Evolutionary conservation across 2,329 filamentous ascomycete species (phyloP).

Genomic region (Pestalotiopsis sp.): DNA sequence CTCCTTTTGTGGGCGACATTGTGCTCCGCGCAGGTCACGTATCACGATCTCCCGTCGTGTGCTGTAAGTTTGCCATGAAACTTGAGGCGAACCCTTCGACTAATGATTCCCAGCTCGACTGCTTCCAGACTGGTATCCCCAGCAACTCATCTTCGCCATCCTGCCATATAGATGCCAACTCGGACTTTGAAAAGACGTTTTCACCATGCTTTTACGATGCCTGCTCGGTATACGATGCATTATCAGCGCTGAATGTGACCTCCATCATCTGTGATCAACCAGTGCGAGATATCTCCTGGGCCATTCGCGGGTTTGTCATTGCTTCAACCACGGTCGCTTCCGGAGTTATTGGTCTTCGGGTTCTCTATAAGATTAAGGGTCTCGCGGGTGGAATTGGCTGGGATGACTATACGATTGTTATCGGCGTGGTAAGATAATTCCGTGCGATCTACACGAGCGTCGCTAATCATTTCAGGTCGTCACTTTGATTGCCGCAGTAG

Average conservation of each 20-base stretch:
- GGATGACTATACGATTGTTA: slow-evolving; percentile 3
- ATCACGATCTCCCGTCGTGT: slow-evolving; percentile 6
- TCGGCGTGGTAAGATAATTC: not conserved
- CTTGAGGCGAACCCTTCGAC: not conserved
- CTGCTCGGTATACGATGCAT: slow-evolving; percentile 2
- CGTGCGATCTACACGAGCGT: not conserved
- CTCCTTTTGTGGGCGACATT: not conserved
- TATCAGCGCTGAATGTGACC: not conserved
- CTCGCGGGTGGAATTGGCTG: not conserved
- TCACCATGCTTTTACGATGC: slow-evolving; percentile 2
- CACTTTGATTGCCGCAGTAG: not conserved
- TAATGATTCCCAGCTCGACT: not conserved
- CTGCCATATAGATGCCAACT: not conserved
- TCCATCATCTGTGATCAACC: slow-evolving; percentile 3
- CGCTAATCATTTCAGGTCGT: not conserved
- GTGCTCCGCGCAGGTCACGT: not conserved
- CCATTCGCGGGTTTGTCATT: slow-evolving; percentile 1
- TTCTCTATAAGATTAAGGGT: not conserved
- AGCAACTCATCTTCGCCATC: not conserved
- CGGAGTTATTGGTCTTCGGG: not conserved
- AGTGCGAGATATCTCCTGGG: slow-evolving; percentile 1
- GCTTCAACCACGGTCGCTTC: slow-evolving; percentile 5
- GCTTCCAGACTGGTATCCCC: not conserved
- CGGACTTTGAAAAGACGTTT: not conserved
- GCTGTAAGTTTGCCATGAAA: not conserved